A percentile compares a stretch with the other conserved stretches of the same genome.
These are phyloP conservation scores for Vigna nakashimae DNA, from an alignment of 306 rosid genomes.

Conservation along the genomic window DNA sequence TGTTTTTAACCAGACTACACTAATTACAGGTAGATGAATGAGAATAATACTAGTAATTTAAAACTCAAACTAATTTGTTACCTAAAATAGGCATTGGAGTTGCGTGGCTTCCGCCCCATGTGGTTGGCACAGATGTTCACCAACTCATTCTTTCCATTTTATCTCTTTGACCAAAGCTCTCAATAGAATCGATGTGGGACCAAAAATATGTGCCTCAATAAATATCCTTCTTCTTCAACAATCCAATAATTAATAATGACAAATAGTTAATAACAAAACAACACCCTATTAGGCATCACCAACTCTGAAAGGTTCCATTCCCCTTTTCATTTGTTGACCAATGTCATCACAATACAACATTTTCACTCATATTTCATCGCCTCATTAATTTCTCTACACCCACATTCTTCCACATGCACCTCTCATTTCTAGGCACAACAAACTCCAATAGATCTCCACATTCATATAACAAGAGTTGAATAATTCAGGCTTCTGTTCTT, in stretches of 20 bases:
- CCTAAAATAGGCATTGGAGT: conserved; percentile 53
- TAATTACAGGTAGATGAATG: neutral
- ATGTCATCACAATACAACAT: conserved; percentile 35
- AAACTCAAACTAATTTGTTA: conserved; percentile 36
- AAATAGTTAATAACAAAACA: conserved; percentile 37
- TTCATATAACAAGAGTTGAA: conserved; percentile 41
- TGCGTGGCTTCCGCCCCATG: conserved; percentile 51
- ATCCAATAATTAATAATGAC: conserved; percentile 34
- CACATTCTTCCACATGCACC: conserved; percentile 20
- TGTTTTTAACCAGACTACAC: neutral
- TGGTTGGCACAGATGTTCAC: conserved; percentile 47
- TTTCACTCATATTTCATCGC: conserved; percentile 37
- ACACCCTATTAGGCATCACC: conserved; percentile 21
- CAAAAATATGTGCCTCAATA: conserved; percentile 24
- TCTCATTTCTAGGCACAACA: conserved; percentile 52
- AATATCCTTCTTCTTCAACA: conserved; percentile 7
- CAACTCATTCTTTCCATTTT: conserved; percentile 39
- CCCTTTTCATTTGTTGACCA: conserved; percentile 43
- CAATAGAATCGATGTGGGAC: conserved; percentile 38
- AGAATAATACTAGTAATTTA: conserved; percentile 19
- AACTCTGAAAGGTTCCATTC: conserved; percentile 44
- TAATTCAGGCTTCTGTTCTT: conserved; percentile 39
- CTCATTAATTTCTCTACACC: conserved; percentile 19
- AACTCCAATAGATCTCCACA: conserved; percentile 48
- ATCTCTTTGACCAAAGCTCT: conserved; percentile 39